These are phyloP conservation scores for Neurospora africana DNA, from an alignment of 495 filamentous ascomycete species.

Conservation along the genomic window DNA sequence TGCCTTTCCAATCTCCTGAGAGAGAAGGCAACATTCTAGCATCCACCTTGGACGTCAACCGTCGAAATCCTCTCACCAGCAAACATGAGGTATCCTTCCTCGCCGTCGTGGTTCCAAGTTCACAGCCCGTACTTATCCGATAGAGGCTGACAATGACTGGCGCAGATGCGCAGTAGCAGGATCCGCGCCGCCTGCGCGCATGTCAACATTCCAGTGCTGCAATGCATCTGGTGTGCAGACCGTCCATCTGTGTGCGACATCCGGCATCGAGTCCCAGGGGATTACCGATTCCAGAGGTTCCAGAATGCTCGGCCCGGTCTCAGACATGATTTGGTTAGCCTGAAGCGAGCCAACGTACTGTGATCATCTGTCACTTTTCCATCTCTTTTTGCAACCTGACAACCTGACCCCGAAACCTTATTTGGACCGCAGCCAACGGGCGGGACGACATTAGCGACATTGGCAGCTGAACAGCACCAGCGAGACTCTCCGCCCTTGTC, in stretches of 20 bases:
- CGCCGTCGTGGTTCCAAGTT: neutral
- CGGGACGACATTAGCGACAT: neutral
- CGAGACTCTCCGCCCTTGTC: neutral
- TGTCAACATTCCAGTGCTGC: neutral
- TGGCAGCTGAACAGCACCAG: neutral
- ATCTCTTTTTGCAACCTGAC: neutral
- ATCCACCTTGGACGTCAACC: neutral
- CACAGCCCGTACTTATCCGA: neutral
- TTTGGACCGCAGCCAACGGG: neutral
- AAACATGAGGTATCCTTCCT: too few relatives aligned
- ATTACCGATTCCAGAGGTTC: neutral
- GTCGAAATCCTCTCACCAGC: neutral
- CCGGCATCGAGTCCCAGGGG: neutral
- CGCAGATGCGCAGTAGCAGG: neutral
- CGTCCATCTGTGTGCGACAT: neutral
- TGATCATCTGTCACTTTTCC: neutral
- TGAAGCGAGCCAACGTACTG: neutral
- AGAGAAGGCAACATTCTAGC: neutral
- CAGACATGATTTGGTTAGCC: neutral
- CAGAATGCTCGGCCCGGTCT: neutral
- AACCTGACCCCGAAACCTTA: neutral
- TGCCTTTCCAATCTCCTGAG: neutral
- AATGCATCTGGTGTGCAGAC: neutral
- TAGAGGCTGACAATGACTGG: neutral
- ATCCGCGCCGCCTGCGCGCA: neutral